phyloP scores from a whole-genome alignment of 192 early-diverging fungal genomes.

The Geranomyces variabilis region DNA sequence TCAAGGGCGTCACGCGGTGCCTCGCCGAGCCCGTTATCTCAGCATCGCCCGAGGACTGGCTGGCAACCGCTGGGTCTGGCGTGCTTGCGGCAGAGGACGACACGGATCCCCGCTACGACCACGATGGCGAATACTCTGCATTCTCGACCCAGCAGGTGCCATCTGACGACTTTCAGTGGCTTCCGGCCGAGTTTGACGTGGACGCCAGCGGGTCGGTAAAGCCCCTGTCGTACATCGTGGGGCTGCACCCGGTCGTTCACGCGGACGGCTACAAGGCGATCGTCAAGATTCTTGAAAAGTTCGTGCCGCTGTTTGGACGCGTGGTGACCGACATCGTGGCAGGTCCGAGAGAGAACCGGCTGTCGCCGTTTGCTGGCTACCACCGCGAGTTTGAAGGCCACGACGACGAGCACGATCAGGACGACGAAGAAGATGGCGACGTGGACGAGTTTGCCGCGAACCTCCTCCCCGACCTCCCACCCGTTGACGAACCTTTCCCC shows the following conservation, averaged over 20 bases:
- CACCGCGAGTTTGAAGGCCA: neutral
- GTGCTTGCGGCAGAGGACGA: no score
- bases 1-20: neutral
- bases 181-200: neutral
- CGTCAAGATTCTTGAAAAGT: neutral
- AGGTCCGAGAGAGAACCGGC: neutral
- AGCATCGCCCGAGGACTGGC: no score
- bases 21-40: no score
- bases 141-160: no score
- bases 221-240: slow-evolving; percentile 74
- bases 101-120: no score
- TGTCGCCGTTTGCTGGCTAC: neutral
- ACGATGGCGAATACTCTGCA: no score
- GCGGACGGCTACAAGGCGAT: neutral
- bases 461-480: no score
- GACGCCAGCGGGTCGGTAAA: no score
- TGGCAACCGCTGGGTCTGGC: no score
- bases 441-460: no score
- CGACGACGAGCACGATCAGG: neutral
- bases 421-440: neutral
- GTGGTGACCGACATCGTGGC: neutral
- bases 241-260: slow-evolving; percentile 55
- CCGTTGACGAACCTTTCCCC: no score
- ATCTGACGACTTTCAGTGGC: slow-evolving; percentile 1
- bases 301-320: neutral